Base-by-base conservation (phyloP, 495 filamentous ascomycete species). In the Neurospora sp. region DNA sequence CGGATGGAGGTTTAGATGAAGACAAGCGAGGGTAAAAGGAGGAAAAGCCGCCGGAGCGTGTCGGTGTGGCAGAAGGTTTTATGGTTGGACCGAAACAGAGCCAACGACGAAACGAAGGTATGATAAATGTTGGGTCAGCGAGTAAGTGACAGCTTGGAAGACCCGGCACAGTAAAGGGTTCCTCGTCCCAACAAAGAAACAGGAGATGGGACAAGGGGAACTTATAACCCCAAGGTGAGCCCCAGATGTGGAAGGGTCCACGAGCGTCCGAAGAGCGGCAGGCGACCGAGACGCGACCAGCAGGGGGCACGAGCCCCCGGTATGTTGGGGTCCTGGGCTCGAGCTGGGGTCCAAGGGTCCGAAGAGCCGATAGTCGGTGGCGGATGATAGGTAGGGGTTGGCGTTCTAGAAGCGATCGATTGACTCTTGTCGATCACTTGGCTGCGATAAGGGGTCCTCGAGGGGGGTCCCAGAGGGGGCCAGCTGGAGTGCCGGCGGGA, bases 401-500 rank as follows among this genome's bases (percentile, higher is more conserved):
- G 41, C n/a, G 74, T 77, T 76, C 76, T 76, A 76, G 76, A 77
- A 74, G 72, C 72, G 74, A 77, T 76, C 72, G 72, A 71, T 72
- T 40, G 31, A 46, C 76, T 77, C 70, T 71, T 69, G 69, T 69
- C 74, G 69, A 39, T 48, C 42, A 35, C 27, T 35, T 66, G 27
- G 74, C 72, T 72, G 75, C 72, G 75, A 75, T 72, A 77, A 75
- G 71, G 40, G 27, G 54, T 66, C 48, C 48, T 46, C 42, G 42
- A 46, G 18, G 42, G 42, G 42, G 10, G 48, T 59, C 31, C 14
- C 54, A 59, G 54, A 18, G 14, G 27, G 27, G 54, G 2, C 27
- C 54, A 66, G 27, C 54, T 66, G 27, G 54, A 35, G 54, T 35
- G 14, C 54, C 54, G 27, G 27, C 54, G 14, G 54, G 54, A 66